A percentile compares a stretch with the other conserved stretches of the same genome.
These are phyloP conservation scores for Populus alba DNA, from an alignment of 345 rosid species.

Conservation along the genomic window DNA sequence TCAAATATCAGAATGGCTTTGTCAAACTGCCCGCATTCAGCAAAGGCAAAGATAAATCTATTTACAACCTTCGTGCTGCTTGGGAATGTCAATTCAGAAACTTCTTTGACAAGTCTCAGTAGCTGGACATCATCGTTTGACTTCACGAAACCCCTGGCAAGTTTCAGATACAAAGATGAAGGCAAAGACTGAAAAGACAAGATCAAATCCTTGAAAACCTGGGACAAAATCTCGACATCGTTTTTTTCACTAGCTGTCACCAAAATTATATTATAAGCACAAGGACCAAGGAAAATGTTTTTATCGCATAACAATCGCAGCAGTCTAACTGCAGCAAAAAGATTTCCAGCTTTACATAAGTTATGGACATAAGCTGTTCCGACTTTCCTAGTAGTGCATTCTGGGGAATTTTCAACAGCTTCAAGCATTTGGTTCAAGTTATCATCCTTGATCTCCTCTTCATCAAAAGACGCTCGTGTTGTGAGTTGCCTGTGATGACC, in stretches of 20 bases:
- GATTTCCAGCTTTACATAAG: conserved; percentile 47
- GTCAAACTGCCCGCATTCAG: conserved; percentile 60
- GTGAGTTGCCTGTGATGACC: conserved; percentile 23
- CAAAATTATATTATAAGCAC: conserved; percentile 41
- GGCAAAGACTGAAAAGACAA: conserved; percentile 42
- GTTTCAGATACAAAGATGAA: conserved; percentile 45
- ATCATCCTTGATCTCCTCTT: conserved; percentile 32
- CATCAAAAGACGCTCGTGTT: conserved; percentile 37
- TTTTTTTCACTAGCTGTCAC: conserved; percentile 36
- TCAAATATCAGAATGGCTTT: conserved; percentile 59
- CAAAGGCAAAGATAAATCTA: conserved; percentile 59
- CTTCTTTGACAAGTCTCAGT: conserved; percentile 46
- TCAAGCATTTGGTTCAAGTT: conserved; percentile 33
- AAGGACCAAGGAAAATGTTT: conserved; percentile 33
- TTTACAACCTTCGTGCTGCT: conserved; percentile 44
- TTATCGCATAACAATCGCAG: conserved; percentile 39
- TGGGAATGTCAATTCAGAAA: conserved; percentile 41
- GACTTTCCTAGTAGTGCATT: conserved; percentile 18
- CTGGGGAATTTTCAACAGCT: conserved; percentile 24
- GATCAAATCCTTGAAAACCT: conserved; percentile 46
- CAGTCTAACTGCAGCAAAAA: conserved; percentile 45
- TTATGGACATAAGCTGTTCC: conserved; percentile 34
- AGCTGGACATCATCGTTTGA: conserved; percentile 37
- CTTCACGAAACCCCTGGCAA: conserved; percentile 57
- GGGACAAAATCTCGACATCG: conserved; percentile 33